Evolutionary conservation across 495 filamentous ascomycete species (phyloP), one percentile per base, ranked within the genome.

Genomic region (Xylaria flabelliformis): DNA sequence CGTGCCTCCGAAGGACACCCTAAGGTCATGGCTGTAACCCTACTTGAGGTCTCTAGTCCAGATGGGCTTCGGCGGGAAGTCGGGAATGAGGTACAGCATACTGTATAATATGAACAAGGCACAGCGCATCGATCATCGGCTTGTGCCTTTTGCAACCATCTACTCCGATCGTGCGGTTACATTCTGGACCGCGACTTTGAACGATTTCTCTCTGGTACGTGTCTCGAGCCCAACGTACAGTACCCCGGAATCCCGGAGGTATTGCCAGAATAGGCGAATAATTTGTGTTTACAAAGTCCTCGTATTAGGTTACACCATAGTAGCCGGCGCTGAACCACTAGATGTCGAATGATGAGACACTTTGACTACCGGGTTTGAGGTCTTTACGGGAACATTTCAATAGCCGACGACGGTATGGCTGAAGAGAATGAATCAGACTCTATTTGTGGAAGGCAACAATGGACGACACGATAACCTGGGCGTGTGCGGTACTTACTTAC

Each of bases 161-260:
- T 26, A 46, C 63, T 71, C 50, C 59, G 59, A 53, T 42, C 69
- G 59, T 71, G 59, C 48, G 69, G 69, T 71, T 71, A 44, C 58
- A 55, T 64, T 29, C 46, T 64, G 19, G 29, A n/a, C 69, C 69
- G 69, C 44, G 44, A 51, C 50, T 50, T 67, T 50, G 19, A 41
- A 67, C 50, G 50, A 42, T n/a, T 4, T 41, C 9, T 29, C 34
- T 55, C 50, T 17, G 50, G 65, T n/a, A 29, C 50, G 36, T 12
- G 50, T 62, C 48, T 64, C 36, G 39, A 64, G 36, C 9, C 24
- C 68, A 41, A 53, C 64, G 69, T 24, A 61, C 69, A 64, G 69
- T 36, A 61, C 69, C 69, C 50, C 44, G 36, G 58, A 17, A 51
- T 62, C 17, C 24, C 59, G 62, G 69, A 53, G 69, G 8, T 71